Percentiles rank a stretch among this genome's conserved stretches.
Conservation (phyloP, 257 asterid species). For the Rauvolfia tetraphylla region DNA sequence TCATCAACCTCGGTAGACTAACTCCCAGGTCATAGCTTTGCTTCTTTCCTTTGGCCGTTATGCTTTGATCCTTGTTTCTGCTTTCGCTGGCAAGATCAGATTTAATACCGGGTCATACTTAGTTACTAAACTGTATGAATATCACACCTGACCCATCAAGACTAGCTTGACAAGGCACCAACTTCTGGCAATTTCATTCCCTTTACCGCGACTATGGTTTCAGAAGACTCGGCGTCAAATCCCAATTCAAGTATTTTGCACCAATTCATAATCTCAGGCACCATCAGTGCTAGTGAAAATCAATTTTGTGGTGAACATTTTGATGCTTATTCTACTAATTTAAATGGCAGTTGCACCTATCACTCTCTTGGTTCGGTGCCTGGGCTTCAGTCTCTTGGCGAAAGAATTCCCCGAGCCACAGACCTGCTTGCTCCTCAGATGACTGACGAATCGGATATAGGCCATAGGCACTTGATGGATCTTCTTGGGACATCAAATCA, state of each 20-base stretch:
- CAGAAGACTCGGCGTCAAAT: slow-evolving; percentile 54
- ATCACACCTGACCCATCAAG: background rate
- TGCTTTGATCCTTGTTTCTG: background rate
- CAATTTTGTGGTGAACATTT: slow-evolving; percentile 43
- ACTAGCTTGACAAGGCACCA: background rate
- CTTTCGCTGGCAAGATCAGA: background rate
- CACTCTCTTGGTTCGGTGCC: slow-evolving; percentile 32
- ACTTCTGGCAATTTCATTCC: slow-evolving; percentile 1
- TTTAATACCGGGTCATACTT: background rate
- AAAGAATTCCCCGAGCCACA: slow-evolving; percentile 33
- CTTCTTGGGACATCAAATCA: slow-evolving; percentile 59
- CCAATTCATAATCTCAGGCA: slow-evolving; percentile 48
- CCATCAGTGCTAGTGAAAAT: slow-evolving; percentile 36
- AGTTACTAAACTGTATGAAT: no score
- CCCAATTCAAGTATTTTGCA: slow-evolving; percentile 53
- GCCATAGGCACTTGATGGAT: slow-evolving; percentile 56
- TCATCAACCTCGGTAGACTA: background rate
- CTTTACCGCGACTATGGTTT: slow-evolving; percentile 41
- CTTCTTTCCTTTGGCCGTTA: background rate
- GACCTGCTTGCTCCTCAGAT: slow-evolving; percentile 33
- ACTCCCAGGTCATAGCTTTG: background rate
- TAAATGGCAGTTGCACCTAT: slow-evolving; percentile 23
- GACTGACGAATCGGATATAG: slow-evolving; percentile 31
- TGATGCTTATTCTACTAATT: slow-evolving; percentile 34
- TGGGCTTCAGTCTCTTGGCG: slow-evolving; percentile 32